Evolutionary conservation across 1,284 basidiomycete genomes (phyloP).

Genomic region (Sphaerobolus stellatus): DNA sequence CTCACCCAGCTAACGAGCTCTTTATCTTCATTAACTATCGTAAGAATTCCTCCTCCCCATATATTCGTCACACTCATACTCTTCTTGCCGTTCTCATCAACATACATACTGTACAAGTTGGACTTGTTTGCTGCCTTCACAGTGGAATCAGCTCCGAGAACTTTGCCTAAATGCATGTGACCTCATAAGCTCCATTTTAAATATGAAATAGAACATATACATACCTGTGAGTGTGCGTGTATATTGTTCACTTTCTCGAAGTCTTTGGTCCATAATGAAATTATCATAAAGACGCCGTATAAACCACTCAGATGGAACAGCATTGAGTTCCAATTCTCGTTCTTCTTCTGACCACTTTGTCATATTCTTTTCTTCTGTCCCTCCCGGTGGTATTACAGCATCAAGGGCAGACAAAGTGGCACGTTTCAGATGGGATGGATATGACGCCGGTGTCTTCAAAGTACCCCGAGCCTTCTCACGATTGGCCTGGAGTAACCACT

Average conservation of each 20-base stretch:
- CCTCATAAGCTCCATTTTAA: neutral
- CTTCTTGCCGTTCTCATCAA: neutral
- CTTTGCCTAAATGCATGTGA: neutral
- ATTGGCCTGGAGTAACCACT: no score
- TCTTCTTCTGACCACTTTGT: no score
- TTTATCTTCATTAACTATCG: conserved; percentile 7
- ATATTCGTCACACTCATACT: neutral
- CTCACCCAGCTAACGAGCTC: neutral
- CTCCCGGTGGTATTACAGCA: no score
- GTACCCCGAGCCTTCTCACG: no score
- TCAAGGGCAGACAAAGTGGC: no score
- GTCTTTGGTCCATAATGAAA: neutral
- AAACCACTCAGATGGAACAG: neutral
- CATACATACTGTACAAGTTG: neutral
- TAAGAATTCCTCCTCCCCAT: conserved; percentile 1
- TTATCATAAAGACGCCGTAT: neutral
- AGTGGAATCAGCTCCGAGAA: neutral
- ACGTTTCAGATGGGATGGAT: no score
- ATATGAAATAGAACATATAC: neutral
- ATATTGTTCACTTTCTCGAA: conserved; percentile 4
- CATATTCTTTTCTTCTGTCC: no score
- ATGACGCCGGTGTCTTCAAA: no score
- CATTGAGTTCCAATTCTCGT: neutral
- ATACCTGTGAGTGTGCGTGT: conserved; percentile 2
- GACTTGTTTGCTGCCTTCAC: conserved; percentile 3